Conservation (phyloP, 768 basidiomycete genomes). For the Boletus rubroflammeus region DNA sequence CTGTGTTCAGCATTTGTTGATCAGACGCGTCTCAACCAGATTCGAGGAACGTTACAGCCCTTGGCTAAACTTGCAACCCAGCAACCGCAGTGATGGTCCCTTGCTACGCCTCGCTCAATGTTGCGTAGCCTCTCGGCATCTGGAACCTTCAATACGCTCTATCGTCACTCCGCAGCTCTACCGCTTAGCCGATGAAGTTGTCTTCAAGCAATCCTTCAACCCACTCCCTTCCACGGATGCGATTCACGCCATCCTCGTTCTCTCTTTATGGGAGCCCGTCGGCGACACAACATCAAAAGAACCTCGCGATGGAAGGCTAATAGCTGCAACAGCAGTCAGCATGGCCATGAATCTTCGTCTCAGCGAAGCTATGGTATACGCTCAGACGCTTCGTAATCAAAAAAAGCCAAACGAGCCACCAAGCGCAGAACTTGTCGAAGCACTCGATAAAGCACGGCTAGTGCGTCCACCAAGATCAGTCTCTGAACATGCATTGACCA, state of each 20-base stretch:
- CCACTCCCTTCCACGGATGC: conserved; percentile 41
- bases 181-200: conserved; percentile 38
- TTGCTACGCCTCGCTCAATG: conserved; percentile 45
- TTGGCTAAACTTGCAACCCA: conserved; percentile 40
- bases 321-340: conserved; percentile 40
- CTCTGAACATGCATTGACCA: conserved; percentile 14
- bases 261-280: conserved; percentile 44
- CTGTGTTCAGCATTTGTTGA: background rate
- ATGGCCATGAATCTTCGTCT: conserved; percentile 46
- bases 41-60: conserved; percentile 43
- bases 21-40: conserved; percentile 20
- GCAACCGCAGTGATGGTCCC: conserved; percentile 28
- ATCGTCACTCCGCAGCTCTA: conserved; percentile 39
- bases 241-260: conserved; percentile 39
- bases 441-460: conserved; percentile 36
- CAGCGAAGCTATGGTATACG: conserved; percentile 35
- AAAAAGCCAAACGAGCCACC: conserved; percentile 28
- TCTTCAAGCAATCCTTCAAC: conserved; percentile 40
- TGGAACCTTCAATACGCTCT: conserved; percentile 34
- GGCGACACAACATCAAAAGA: conserved; percentile 29
- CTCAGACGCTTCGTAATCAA: conserved; percentile 27
- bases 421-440: conserved; percentile 31
- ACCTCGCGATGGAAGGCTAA: conserved; percentile 38
- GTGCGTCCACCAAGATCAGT: conserved; percentile 23
- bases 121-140: conserved; percentile 43